phyloP scores from a whole-genome alignment of 768 basidiomycete species.

The Mycena rosella region DNA sequence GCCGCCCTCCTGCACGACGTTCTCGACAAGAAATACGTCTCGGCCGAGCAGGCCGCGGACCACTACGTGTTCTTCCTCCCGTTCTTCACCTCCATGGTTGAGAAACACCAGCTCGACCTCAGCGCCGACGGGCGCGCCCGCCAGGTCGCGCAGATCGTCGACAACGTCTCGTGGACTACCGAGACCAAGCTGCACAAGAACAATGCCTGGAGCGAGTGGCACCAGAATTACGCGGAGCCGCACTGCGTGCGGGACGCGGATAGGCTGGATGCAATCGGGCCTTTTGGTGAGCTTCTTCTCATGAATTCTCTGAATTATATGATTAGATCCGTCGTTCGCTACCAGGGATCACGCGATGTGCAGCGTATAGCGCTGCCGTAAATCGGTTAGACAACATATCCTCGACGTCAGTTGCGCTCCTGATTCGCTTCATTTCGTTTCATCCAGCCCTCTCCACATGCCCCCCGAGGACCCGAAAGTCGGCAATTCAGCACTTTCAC shows the following conservation, averaged over 20 bases:
- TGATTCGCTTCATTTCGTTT: background rate
- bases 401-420: background rate
- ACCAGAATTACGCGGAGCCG: slow-evolving; percentile 16
- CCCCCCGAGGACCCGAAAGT: slow-evolving; percentile 61
- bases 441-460: slow-evolving; percentile 58
- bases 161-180: slow-evolving; percentile 88
- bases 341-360: slow-evolving; percentile 64
- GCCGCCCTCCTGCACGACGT: slow-evolving; percentile 93
- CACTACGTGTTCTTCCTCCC: slow-evolving; percentile 42
- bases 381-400: slow-evolving; percentile 46
- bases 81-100: slow-evolving; percentile 58
- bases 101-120: slow-evolving; percentile 63
- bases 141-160: slow-evolving; percentile 71
- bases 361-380: slow-evolving; percentile 61
- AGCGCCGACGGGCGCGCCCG: slow-evolving; percentile 71
- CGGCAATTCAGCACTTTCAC: slow-evolving; percentile 86
- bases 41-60: slow-evolving; percentile 62
- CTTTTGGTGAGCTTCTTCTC: slow-evolving; percentile 55
- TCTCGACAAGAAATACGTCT: slow-evolving; percentile 87
- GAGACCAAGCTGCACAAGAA: slow-evolving; percentile 69
- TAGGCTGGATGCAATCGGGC: slow-evolving; percentile 66
- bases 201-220: slow-evolving; percentile 24
- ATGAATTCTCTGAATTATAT: too few relatives aligned
- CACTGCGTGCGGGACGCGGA: slow-evolving; percentile 67
- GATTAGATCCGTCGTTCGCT: too few relatives aligned